Base-by-base conservation (phyloP, 2,329 filamentous ascomycete genomes). In the Pseudogymnoascus verrucosus region DNA sequence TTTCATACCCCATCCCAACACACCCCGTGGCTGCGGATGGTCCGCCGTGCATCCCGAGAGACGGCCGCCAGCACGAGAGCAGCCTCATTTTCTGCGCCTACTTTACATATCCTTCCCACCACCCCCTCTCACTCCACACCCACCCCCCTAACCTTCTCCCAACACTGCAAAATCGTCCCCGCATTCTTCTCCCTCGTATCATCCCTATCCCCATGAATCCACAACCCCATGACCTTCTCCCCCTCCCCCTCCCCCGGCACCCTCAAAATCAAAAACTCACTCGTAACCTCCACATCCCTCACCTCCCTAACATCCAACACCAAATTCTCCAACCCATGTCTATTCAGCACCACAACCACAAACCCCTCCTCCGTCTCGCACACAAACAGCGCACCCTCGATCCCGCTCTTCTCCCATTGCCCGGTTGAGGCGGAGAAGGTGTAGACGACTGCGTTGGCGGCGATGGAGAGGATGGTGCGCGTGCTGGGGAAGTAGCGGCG, bases 381-480 rank as follows among this genome's bases (percentile, higher is more conserved):
- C 62, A 98, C 84, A 74, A 98, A 99, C 67, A 98, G 79, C 11
- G 91, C 90, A 40, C 95, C 95, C 76, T 96, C 93, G 10, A 93
- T 83, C 63, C 88, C 89, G 54, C 84, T 84, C 79, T 96, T 96
- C 73, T 95, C 89, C 95, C 95, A 98, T 65, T 80, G 77, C 62
- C 83, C 79, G 2, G 85, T 81, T 4, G 80, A 76, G 57, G 84
- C 80, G 66, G 82, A 84, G 78, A 96, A 95, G 59, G 83, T 84
- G 79, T 97, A 98, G 68, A 97, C 83, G 37, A 95, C 90, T 26
- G 90, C 89, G 71, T 93, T 96, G 34, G 90, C 88, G 5, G 91
- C 91, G 68, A 95, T 89, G 67, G 89, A 88, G 67, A 91, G 80
- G 72, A 97, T 91, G 62, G 82, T 78, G 64, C 80, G 80, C 67